Conservation (phyloP, 192 early-diverging fungal species). For the Gryganskiella cystojenkinii region DNA sequence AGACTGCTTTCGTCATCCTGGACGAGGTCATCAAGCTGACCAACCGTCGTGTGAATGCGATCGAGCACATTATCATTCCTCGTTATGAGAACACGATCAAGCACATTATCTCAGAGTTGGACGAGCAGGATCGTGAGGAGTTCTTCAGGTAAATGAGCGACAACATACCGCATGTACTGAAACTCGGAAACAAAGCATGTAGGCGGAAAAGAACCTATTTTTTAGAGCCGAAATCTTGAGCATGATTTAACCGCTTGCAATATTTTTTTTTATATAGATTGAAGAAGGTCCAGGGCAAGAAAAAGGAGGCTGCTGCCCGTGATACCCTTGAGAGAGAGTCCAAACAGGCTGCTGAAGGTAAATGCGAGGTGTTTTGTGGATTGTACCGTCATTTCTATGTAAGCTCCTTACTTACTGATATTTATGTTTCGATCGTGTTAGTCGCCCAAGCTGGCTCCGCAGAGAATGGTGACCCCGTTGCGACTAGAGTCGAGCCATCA, state of each 20-base stretch:
- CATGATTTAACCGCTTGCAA: not conserved
- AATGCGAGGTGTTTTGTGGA: not conserved
- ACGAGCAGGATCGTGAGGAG: conserved; percentile 99
- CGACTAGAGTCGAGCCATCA: not conserved
- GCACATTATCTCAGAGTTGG: conserved; percentile 95
- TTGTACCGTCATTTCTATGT: not conserved
- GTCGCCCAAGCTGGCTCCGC: not conserved
- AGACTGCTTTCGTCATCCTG: conserved; percentile 98
- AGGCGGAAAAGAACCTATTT: too few relatives aligned
- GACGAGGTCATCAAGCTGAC: conserved; percentile 99
- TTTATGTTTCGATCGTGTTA: not conserved
- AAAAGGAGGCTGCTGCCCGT: conserved; percentile 86
- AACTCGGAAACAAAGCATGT: too few relatives aligned
- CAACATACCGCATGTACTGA: not conserved
- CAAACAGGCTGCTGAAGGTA: conserved; percentile 46
- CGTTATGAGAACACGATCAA: conserved; percentile 98
- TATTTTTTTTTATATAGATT: conserved; percentile 58
- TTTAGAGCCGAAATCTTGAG: not conserved
- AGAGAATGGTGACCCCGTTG: not conserved
- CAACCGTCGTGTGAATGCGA: conserved; percentile 99
- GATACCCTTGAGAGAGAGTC: conserved; percentile 62
- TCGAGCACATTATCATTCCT: conserved; percentile 99
- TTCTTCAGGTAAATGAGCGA: conserved; percentile 81
- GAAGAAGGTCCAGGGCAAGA: conserved; percentile 99
- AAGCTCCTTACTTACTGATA: not conserved